Percentiles rank a stretch among this genome's conserved stretches.
These are phyloP conservation scores for Wallacemonas sp. DNA, from an alignment of 208 protist species.

Conservation along the genomic window DNA sequence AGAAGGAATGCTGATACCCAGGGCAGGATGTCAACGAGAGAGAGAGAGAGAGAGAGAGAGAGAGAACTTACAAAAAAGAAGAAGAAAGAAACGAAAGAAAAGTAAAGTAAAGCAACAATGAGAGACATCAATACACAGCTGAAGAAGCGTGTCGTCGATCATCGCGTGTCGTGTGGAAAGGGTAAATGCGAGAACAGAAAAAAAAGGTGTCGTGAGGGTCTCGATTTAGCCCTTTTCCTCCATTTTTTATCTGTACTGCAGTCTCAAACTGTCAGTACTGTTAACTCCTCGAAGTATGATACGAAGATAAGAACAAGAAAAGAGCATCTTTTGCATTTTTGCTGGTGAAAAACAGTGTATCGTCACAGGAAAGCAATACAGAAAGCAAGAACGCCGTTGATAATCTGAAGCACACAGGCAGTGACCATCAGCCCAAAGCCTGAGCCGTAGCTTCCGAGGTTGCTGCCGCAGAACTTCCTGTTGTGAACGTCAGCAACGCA, in stretches of 20 bases:
- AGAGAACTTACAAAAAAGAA: constrained; percentile 15
- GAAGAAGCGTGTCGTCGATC: too few relatives aligned
- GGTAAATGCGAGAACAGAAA: too few relatives aligned
- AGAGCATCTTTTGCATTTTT: too few relatives aligned
- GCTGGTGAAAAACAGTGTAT: too few relatives aligned
- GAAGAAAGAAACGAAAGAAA: constrained; percentile 18
- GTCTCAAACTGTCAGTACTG: too few relatives aligned
- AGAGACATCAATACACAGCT: constrained; percentile 7
- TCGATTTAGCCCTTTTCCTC: too few relatives aligned
- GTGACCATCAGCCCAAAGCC: constrained; percentile 46
- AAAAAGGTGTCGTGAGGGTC: too few relatives aligned
- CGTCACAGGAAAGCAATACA: constrained; percentile 13
- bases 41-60: background rate
- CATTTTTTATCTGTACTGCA: too few relatives aligned
- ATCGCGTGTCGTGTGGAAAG: too few relatives aligned
- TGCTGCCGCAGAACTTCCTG: constrained; percentile 19
- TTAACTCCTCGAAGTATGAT: too few relatives aligned
- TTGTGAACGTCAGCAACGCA: background rate
- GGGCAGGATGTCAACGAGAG: background rate
- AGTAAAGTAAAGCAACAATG: constrained; percentile 21
- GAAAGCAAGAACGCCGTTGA: constrained; percentile 14
- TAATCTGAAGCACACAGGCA: constrained; percentile 32
- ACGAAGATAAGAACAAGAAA: too few relatives aligned
- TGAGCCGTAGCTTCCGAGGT: constrained; percentile 24
- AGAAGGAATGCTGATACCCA: too few relatives aligned